A percentile compares a stretch with the other conserved stretches of the same genome.
phyloP scores from a whole-genome alignment of 2,329 filamentous ascomycete species.

The Cladosporium sp. region DNA sequence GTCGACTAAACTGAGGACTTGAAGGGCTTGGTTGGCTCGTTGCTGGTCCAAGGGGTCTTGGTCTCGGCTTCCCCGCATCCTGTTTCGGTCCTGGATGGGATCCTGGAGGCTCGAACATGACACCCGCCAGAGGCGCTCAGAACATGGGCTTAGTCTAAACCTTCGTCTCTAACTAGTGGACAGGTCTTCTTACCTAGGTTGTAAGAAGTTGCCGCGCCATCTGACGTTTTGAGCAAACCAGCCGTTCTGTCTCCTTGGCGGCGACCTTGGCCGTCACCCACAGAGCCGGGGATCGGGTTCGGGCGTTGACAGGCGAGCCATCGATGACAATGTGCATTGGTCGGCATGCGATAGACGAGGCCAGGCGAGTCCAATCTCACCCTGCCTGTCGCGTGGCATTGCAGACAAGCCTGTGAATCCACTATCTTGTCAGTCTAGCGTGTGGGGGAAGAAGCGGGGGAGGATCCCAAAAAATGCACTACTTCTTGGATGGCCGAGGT shows the following conservation, averaged over 20 bases:
- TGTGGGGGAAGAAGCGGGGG: neutral
- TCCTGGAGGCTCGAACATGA: too few relatives aligned
- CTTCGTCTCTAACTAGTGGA: too few relatives aligned
- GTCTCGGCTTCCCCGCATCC: neutral
- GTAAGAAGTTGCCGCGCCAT: neutral
- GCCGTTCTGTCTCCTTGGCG: neutral
- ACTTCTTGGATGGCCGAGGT: too few relatives aligned
- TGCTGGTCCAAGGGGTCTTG: too few relatives aligned
- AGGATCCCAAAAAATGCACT: neutral
- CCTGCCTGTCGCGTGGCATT: neutral
- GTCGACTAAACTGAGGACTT: neutral
- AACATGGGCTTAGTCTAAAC: too few relatives aligned
- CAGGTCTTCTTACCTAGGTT: too few relatives aligned
- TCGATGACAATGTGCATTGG: constrained; percentile 5
- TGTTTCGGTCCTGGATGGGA: too few relatives aligned
- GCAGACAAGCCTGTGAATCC: neutral
- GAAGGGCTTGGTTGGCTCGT: constrained; percentile 2
- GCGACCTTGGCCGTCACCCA: neutral
- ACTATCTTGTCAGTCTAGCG: neutral
- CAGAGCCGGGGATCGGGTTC: neutral
- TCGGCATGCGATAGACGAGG: neutral
- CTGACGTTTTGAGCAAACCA: neutral
- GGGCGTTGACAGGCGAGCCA: neutral
- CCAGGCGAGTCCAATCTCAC: constrained; percentile 7
- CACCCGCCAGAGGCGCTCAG: too few relatives aligned